Percentiles rank a stretch among this genome's conserved stretches.
Evolutionary conservation across 2,329 filamentous ascomycete species (phyloP).

Genomic region (Dactylellina haptotyla): DNA sequence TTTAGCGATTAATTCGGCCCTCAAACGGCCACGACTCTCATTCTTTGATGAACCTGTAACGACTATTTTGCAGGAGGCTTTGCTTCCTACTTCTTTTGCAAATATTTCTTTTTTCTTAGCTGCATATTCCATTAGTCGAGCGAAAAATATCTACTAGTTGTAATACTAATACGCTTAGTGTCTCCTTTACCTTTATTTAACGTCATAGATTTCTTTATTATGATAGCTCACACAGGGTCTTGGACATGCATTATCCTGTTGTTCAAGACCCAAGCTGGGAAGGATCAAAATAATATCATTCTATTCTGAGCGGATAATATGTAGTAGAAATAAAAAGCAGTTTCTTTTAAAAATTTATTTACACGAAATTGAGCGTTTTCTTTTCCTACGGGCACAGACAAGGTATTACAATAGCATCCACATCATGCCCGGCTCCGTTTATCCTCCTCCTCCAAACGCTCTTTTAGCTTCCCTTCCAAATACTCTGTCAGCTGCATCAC

Average conservation of each 20-base stretch:
- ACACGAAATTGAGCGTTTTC: too few relatives aligned
- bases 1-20: conserved; percentile 51
- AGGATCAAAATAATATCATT: too few relatives aligned
- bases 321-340: too few relatives aligned
- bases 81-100: conserved; percentile 42
- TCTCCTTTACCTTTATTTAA: conserved; percentile 2
- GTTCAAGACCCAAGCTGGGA: too few relatives aligned
- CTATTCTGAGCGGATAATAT: too few relatives aligned
- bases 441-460: conserved; percentile 66
- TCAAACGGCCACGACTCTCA: too few relatives aligned
- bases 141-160: conserved; percentile 1
- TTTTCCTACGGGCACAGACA: too few relatives aligned
- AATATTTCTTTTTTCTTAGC: conserved; percentile 36
- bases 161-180: conserved; percentile 27
- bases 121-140: conserved; percentile 22
- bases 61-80: background rate
- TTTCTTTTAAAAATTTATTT: too few relatives aligned
- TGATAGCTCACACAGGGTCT: background rate
- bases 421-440: too few relatives aligned
- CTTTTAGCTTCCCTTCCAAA: conserved; percentile 67
- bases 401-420: background rate
- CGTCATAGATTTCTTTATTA: background rate
- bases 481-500: conserved; percentile 70
- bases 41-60: background rate
- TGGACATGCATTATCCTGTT: background rate